These are phyloP conservation scores for Trichoderma asperelloides DNA, from an alignment of 495 filamentous ascomycete species.

Conservation along the genomic window DNA sequence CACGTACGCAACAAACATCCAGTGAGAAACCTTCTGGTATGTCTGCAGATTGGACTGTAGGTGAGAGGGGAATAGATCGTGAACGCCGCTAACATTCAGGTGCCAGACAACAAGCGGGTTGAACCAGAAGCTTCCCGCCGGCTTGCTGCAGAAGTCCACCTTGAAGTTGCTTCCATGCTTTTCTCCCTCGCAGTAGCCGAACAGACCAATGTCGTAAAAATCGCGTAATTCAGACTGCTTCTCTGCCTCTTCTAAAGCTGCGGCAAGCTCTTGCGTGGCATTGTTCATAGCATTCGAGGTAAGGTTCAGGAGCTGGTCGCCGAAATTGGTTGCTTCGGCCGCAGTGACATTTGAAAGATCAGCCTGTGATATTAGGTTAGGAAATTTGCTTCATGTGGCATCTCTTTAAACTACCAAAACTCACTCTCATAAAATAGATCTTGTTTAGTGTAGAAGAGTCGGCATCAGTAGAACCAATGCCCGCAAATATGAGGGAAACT, in stretches of 20 bases:
- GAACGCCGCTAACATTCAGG: background rate
- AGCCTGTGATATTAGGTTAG: background rate
- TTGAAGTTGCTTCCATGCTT: background rate
- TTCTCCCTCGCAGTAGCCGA: background rate
- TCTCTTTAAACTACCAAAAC: background rate
- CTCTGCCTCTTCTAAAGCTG: background rate
- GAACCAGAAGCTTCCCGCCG: slow-evolving; percentile 3
- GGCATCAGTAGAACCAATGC: background rate
- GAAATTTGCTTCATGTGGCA: background rate
- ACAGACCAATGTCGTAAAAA: background rate
- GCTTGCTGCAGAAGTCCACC: slow-evolving; percentile 1
- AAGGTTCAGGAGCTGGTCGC: background rate
- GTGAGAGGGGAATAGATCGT: background rate
- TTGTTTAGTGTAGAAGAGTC: background rate
- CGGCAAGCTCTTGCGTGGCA: background rate
- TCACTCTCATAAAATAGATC: background rate
- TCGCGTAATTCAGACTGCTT: background rate
- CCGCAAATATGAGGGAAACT: background rate
- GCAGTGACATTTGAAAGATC: background rate
- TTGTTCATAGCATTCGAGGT: background rate
- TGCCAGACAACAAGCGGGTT: slow-evolving; percentile 1
- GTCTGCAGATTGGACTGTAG: background rate
- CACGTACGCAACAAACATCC: slow-evolving; percentile 5
- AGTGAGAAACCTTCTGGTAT: background rate
- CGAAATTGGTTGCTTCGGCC: background rate